These are phyloP conservation scores for Coix lacrymajobi DNA, from an alignment of 176 grass and related monocot species.

Conservation along the genomic window DNA sequence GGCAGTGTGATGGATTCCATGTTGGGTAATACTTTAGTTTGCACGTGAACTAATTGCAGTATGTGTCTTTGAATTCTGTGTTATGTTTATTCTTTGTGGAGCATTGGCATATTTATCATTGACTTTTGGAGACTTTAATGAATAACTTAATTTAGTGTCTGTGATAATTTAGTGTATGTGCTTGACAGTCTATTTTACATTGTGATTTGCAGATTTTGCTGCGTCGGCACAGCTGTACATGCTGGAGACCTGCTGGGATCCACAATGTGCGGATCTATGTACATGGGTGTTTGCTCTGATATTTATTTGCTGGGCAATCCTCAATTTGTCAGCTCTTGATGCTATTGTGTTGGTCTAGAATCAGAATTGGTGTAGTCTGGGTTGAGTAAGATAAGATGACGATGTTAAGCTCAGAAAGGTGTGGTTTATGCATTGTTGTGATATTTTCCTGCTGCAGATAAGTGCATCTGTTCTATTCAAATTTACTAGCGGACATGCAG, in stretches of 20 bases:
- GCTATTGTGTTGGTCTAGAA: background rate
- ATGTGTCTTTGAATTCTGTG: no score
- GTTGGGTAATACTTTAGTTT: constrained; percentile 26
- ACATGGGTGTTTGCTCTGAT: background rate
- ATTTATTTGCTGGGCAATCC: background rate
- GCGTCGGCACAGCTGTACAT: no score
- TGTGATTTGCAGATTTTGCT: background rate
- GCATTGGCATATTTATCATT: no score
- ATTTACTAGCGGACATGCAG: background rate
- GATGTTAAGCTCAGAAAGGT: background rate
- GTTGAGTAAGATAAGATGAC: background rate
- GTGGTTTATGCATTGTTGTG: background rate
- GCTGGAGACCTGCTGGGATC: background rate
- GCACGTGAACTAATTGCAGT: background rate
- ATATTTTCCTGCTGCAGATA: background rate
- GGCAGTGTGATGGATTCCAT: constrained; percentile 7
- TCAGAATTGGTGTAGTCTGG: background rate
- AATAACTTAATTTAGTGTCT: no score
- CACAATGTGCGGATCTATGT: background rate
- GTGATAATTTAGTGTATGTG: no score
- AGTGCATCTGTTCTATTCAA: background rate
- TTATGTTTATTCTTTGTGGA: no score
- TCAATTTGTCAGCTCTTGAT: background rate
- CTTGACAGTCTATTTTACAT: background rate
- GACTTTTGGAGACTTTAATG: no score